Base-by-base conservation (phyloP, 768 basidiomycete species). In the Naganishia kalamii region DNA sequence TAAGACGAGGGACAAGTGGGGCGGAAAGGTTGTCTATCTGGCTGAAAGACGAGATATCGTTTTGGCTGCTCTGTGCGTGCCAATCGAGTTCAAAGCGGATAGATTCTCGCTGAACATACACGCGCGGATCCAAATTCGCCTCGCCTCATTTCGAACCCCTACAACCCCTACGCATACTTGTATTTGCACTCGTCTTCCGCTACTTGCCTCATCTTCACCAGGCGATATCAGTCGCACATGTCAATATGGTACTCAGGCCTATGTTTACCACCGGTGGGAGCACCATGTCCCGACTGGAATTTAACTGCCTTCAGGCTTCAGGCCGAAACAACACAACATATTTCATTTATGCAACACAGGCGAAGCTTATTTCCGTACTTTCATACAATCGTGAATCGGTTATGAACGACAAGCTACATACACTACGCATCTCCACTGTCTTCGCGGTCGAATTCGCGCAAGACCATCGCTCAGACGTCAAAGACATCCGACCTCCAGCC, bases 401-500 rank as follows among this genome's bases (percentile, higher is more conserved):
- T 5, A 11, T 44, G 43, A 10, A 10, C 43, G 12, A 44, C 43
- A 44, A 44, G 43, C 37, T 40, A 40, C 35, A 57, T 29, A 25
- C 11, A 25, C n/a, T 57, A 21, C 11, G 4, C 21, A 19, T 1
- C 40, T 37, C 27, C 54, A 30, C 17, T 23, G 7, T 6, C 37
- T 12, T 44, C 43, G 12, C 43, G 7, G 5, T 44, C 43, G 5
- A 5, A n/a, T 6, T 5, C 13, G 5, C 6, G 43, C 7, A 40
- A 1, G 33, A 27, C 23, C 3, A 25, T 12, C 32, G 25, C 17
- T 64, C 68, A 77, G 17, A 75, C 71, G 54, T 72, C 72, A 65
- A 76, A 77, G 7, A 74, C 74, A 25, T 77, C 76, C 25, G 62
- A 68, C 63, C 76, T 72, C 76, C 76, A 77, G 23, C 76, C 76